A percentile compares a stretch with the other conserved stretches of the same genome.
Evolutionary conservation across 176 grass and related monocot genomes (phyloP).

Genomic region (Thalia dealbata): DNA sequence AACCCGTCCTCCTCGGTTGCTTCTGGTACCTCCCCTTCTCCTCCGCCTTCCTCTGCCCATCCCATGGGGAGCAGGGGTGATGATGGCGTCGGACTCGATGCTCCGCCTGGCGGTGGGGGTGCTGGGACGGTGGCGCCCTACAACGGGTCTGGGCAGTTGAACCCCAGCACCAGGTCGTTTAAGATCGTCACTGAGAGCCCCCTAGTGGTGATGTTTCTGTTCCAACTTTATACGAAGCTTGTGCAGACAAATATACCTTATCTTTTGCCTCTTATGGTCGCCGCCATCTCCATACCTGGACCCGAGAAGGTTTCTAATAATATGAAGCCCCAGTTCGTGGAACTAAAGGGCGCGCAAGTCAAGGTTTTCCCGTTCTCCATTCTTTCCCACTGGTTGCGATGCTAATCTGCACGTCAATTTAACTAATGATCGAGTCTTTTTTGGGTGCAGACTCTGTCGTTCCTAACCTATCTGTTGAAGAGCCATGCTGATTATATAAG

Average conservation of each 20-base stretch:
- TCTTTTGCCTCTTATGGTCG: conserved; percentile 85
- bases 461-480: conserved; percentile 87
- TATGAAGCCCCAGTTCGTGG: conserved; percentile 71
- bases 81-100: conserved; percentile 19
- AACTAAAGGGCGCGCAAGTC: conserved; percentile 92
- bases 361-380: conserved; percentile 39
- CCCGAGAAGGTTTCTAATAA: conserved; percentile 70
- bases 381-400: not conserved
- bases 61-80: conserved; percentile 6
- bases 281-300: conserved; percentile 68
- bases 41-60: conserved; percentile 1
- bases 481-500: conserved; percentile 92
- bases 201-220: conserved; percentile 98
- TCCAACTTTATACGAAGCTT: conserved; percentile 90
- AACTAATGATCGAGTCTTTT: conserved; percentile 18
- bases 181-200: conserved; percentile 96
- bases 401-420: conserved; percentile 8
- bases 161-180: conserved; percentile 86
- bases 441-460: conserved; percentile 72
- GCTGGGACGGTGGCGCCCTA: conserved; percentile 22
- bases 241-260: conserved; percentile 92
- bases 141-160: conserved; percentile 51
- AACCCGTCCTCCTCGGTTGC: not conserved
- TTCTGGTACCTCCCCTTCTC: not conserved
- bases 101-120: conserved; percentile 29